Percentiles rank a stretch among this genome's conserved stretches.
Evolutionary conservation across 2,329 filamentous ascomycete species (phyloP).

Genomic region (Scytalidium sp.): DNA sequence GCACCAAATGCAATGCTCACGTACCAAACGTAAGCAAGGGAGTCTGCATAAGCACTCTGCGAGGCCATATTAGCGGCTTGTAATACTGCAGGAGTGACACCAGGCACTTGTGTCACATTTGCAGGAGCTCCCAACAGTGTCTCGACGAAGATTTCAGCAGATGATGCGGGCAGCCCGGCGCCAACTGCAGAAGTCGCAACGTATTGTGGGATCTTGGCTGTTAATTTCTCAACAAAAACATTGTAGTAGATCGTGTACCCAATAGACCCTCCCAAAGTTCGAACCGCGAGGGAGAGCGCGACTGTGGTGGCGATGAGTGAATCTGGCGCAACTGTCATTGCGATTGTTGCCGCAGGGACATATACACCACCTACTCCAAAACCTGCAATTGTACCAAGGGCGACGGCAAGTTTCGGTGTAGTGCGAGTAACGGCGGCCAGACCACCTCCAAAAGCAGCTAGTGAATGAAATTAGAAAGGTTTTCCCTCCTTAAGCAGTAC

Average conservation of each 20-base stretch:
- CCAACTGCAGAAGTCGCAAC: neutral
- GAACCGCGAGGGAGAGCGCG: too few relatives aligned
- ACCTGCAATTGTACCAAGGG: constrained; percentile 3
- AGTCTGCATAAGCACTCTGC: constrained; percentile 1
- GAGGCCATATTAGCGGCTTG: neutral
- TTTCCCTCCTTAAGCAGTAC: too few relatives aligned
- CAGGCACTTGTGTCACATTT: neutral
- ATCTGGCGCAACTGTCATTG: constrained; percentile 2
- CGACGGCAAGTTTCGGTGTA: neutral
- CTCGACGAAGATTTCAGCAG: neutral
- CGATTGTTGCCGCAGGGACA: constrained; percentile 1
- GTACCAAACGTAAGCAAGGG: too few relatives aligned
- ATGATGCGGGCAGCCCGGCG: neutral
- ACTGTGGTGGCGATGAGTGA: constrained; percentile 1
- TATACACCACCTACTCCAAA: constrained; percentile 2
- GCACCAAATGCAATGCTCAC: too few relatives aligned
- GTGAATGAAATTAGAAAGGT: too few relatives aligned
- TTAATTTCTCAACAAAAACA: too few relatives aligned
- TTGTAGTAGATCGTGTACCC: too few relatives aligned
- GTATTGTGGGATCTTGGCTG: too few relatives aligned
- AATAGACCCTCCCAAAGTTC: too few relatives aligned
- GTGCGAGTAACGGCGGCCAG: neutral
- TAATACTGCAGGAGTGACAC: neutral
- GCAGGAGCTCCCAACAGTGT: neutral
- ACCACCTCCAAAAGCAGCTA: constrained; percentile 1